A percentile compares a stretch with the other conserved stretches of the same genome.
Conservation (phyloP, 768 basidiomycete species). For the Coprinopsis marcescibilis region DNA sequence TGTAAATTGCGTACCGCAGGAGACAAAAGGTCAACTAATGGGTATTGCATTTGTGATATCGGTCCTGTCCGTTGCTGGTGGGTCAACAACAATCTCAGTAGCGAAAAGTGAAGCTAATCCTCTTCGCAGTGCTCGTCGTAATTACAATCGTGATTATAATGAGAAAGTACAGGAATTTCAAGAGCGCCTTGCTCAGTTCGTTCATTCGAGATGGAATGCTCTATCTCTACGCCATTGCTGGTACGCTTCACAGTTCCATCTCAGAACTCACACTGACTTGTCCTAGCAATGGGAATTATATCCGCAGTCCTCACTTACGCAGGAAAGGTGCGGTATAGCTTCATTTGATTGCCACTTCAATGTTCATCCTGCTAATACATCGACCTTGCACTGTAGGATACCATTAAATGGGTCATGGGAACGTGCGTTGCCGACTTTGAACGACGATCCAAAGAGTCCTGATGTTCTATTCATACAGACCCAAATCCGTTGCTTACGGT, state of each 20-base stretch:
- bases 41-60: too few species aligned
- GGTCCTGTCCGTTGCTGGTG: too few species aligned
- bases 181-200: constrained; percentile 1
- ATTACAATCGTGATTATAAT: background rate
- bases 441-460: background rate
- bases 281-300: background rate
- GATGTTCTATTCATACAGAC: background rate
- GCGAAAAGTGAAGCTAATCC: too few species aligned
- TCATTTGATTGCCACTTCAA: background rate
- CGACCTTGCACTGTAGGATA: background rate
- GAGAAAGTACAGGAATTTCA: background rate
- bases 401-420: background rate
- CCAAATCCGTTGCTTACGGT: background rate
- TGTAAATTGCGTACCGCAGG: too few species aligned
- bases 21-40: too few species aligned
- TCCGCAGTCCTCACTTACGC: background rate
- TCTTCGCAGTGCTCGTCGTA: background rate
- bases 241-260: constrained; percentile 19
- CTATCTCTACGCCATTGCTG: background rate
- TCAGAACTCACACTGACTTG: too few species aligned
- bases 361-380: background rate
- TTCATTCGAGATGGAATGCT: background rate
- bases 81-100: too few species aligned
- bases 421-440: background rate
- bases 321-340: background rate